Evolutionary conservation across 257 asterid genomes (phyloP).

Genomic region (Fraxinus anomala): DNA sequence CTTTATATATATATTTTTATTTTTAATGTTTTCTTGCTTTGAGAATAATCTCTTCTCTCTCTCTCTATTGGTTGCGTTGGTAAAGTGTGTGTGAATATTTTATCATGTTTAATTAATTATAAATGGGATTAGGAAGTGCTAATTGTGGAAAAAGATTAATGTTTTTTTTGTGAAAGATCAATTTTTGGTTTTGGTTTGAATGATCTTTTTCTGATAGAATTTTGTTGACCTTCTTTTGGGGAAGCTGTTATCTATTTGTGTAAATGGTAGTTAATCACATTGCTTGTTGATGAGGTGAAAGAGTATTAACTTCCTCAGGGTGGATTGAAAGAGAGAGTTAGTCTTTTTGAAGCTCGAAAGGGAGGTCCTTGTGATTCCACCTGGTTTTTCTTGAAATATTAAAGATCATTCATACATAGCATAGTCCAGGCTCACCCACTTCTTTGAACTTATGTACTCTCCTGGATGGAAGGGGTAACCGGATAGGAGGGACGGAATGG

Average conservation of each 20-base stretch:
- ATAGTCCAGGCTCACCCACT: neutral
- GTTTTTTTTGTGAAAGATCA: neutral
- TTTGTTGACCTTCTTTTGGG: neutral
- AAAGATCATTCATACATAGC: neutral
- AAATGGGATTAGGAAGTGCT: neutral
- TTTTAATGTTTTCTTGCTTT: conserved; percentile 13
- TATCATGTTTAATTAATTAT: neutral
- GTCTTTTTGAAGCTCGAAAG: neutral
- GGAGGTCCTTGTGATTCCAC: neutral
- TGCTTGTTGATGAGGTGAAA: conserved; percentile 1
- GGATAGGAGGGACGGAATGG: neutral
- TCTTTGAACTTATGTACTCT: neutral
- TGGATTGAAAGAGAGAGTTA: neutral
- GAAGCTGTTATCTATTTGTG: conserved; percentile 10
- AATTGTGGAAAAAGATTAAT: neutral
- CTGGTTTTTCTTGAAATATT: neutral
- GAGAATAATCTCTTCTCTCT: conserved; percentile 29
- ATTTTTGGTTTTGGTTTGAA: neutral
- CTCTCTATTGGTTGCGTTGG: conserved; percentile 8
- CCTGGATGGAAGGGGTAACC: neutral
- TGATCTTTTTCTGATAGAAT: conserved; percentile 15
- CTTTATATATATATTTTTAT: neutral
- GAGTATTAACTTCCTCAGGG: neutral
- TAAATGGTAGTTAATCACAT: neutral
- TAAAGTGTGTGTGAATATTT: neutral